Conservation (phyloP, 2,329 filamentous ascomycete genomes). For the Phoma sp. region DNA sequence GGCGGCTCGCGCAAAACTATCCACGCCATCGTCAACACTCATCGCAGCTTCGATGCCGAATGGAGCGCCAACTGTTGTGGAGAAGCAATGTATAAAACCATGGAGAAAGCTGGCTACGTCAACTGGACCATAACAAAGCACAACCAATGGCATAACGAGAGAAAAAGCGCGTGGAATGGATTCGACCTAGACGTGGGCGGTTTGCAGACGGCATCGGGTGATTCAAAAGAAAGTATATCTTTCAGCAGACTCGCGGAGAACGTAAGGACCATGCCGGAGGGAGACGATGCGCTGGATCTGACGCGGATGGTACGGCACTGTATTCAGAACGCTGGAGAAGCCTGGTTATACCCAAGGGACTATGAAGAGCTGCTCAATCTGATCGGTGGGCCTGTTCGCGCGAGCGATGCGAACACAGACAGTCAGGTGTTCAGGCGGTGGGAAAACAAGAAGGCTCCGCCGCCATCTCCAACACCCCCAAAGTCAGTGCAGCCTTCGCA, state of each 20-base stretch:
- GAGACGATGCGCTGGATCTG: constrained; percentile 30
- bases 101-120: constrained; percentile 24
- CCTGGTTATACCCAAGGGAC: constrained; percentile 30
- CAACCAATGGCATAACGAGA: constrained; percentile 7
- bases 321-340: constrained; percentile 19
- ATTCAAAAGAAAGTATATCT: constrained; percentile 4
- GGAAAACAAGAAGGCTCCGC: constrained; percentile 6
- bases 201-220: not conserved
- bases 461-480: not conserved
- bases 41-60: constrained; percentile 17
- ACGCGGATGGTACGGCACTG: constrained; percentile 32
- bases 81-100: constrained; percentile 22
- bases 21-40: constrained; percentile 24
- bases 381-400: constrained; percentile 16
- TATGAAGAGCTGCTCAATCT: constrained; percentile 19
- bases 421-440: constrained; percentile 16
- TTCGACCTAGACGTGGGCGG: constrained; percentile 3
- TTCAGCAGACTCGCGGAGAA: constrained; percentile 27
- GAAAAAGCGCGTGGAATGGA: constrained; percentile 18
- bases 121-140: constrained; percentile 27
- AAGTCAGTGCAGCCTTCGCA: not conserved
- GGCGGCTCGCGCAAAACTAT: constrained; percentile 16
- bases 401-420: constrained; percentile 18
- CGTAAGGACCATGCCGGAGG: constrained; percentile 23
- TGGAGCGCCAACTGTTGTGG: constrained; percentile 21